A percentile compares a stretch with the other conserved stretches of the same genome.
Conservation (phyloP, 768 basidiomycete genomes). For the Hemileccinum rubropunctum region DNA sequence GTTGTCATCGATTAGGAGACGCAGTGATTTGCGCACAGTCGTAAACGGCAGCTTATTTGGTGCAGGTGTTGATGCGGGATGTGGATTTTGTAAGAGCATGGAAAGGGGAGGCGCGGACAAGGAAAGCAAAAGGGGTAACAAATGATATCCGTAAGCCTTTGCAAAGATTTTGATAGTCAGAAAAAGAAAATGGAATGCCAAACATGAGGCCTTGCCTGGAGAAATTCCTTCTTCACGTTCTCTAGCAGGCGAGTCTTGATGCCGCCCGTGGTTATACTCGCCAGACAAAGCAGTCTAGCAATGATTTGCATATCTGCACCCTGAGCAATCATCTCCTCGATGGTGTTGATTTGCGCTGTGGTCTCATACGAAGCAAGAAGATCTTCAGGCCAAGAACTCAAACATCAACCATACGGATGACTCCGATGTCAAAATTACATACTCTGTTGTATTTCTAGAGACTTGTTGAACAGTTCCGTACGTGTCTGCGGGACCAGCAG, state of each 20-base stretch:
- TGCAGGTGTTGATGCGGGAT: conserved; percentile 49
- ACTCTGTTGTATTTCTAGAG: conserved; percentile 96
- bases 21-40: conserved; percentile 74
- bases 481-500: conserved; percentile 80
- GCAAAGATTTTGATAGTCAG: conserved; percentile 23
- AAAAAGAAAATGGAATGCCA: not conserved
- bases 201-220: conserved; percentile 54
- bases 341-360: conserved; percentile 71
- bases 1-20: conserved; percentile 89
- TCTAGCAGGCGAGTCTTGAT: conserved; percentile 87
- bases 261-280: conserved; percentile 79
- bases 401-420: conserved; percentile 7
- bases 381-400: conserved; percentile 46
- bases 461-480: conserved; percentile 86
- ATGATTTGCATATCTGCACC: conserved; percentile 80
- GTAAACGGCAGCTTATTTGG: conserved; percentile 68
- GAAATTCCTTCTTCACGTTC: conserved; percentile 84
- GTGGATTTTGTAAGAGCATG: conserved; percentile 63
- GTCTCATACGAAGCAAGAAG: conserved; percentile 92
- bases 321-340: conserved; percentile 89
- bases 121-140: conserved; percentile 65
- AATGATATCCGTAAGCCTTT: conserved; percentile 74
- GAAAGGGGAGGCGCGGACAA: conserved; percentile 65
- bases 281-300: conserved; percentile 79
- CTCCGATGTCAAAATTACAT: conserved; percentile 20